Evolutionary conservation across 2,329 filamentous ascomycete species (phyloP).

Genomic region (Neofusicoccum laricinum): DNA sequence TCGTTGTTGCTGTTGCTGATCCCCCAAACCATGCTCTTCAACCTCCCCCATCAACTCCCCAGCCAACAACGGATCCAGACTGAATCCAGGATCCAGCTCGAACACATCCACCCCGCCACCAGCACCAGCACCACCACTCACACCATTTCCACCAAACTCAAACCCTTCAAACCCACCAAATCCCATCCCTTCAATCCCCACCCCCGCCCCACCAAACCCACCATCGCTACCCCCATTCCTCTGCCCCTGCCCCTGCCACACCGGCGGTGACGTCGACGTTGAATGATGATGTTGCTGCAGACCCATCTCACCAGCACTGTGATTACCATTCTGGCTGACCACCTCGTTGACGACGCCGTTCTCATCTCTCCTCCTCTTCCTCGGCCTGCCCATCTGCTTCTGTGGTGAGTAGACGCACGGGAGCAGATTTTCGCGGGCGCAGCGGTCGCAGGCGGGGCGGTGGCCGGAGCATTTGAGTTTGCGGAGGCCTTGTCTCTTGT

Average conservation of each 20-base stretch:
- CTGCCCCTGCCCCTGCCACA: not conserved
- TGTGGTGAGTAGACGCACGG: conserved; percentile 46
- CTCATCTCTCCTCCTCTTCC: conserved; percentile 36
- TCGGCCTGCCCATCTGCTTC: conserved; percentile 52
- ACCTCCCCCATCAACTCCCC: not conserved
- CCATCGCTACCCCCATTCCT: not conserved
- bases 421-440: conserved; percentile 37
- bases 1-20: not conserved
- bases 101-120: not conserved
- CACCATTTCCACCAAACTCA: not conserved
- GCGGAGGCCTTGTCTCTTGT: conserved; percentile 35
- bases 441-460: conserved; percentile 42
- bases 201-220: not conserved
- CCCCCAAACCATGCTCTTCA: not conserved
- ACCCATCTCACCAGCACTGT: no score
- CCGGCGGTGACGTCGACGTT: no score
- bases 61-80: not conserved
- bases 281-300: no score
- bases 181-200: not conserved
- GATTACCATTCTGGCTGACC: no score
- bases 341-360: no score
- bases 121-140: not conserved
- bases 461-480: conserved; percentile 51
- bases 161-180: conserved; percentile 9
- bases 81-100: conserved; percentile 4